Base-by-base conservation (phyloP, 1,139 yeast genomes). In the Torulaspora globosa region DNA sequence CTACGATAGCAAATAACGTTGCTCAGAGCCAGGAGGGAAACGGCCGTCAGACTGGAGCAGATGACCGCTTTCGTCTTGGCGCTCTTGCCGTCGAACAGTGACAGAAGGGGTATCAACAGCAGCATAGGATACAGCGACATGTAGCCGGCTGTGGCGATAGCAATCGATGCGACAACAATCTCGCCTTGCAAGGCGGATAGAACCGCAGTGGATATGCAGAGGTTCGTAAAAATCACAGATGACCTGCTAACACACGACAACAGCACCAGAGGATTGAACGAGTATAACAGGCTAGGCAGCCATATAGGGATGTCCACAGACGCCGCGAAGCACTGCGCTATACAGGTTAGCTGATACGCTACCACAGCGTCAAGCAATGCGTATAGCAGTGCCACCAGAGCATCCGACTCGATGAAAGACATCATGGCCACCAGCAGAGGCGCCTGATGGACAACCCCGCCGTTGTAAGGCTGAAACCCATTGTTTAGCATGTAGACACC, bases 371-470 rank as follows among this genome's bases (percentile, higher is more conserved):
- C 82, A 2, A 69, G 53, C 1, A 63, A 36, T 1, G 76, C 63
- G 53, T 66, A 78, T 1, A 73, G 62, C 10, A 74, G 49, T 19
- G 69, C 55, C 18, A 60, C 55, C 35, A 65, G 54, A 14, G 50
- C 52, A 14, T 56, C 41, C 48, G 63, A 46, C 8, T 52, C 53
- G 36, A 80, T 51, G 2, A 71, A 50, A 26, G 72, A 70, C 52
- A 84, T 70, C 9, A 79, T 54, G 5, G 74, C 69, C 44, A 87
- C 74, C 34, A 86, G 60, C 28, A 90, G 62, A 1, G 96, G 96
- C 3, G 95, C 76, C 60, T 88, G 95, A 63, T 89, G 94, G 39
- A 84, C 87, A 26, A 87, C 82, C 1, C 96, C 95, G 15, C 96
- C 95, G 49, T 79, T 80, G 59, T 89, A 90, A 5, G 90, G 79